These are phyloP conservation scores for Cordyceps sp. DNA, from an alignment of 2,329 filamentous ascomycete species.

Conservation along the genomic window DNA sequence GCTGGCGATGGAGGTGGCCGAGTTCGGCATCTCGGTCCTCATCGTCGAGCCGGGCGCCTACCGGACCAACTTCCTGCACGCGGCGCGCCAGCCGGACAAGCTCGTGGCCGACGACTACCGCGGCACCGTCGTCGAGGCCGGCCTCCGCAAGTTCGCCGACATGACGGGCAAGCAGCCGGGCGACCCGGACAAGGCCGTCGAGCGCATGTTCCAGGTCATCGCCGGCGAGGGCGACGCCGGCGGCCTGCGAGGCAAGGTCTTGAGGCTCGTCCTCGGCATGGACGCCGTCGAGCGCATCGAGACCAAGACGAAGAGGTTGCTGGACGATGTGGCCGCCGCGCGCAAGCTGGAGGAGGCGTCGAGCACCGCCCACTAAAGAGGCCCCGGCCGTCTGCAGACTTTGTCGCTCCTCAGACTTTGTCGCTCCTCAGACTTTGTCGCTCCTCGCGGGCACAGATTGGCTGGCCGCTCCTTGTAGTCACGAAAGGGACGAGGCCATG, in stretches of 20 bases:
- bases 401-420: too few species aligned
- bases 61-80: conserved; percentile 26
- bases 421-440: too few species aligned
- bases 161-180: conserved; percentile 18
- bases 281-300: conserved; percentile 11
- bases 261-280: conserved; percentile 16
- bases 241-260: conserved; percentile 11
- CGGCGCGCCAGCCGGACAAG: conserved; percentile 1
- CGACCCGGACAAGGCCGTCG: conserved; percentile 20
- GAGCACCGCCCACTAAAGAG: too few species aligned
- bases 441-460: too few species aligned
- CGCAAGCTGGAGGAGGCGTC: conserved; percentile 1
- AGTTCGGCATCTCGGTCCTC: conserved; percentile 24
- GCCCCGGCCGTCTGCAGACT: too few species aligned
- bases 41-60: conserved; percentile 33
- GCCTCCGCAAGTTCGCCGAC: background rate
- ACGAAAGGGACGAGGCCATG: too few species aligned
- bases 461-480: too few species aligned
- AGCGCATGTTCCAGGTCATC: conserved; percentile 20
- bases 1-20: conserved; percentile 23
- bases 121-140: conserved; percentile 8
- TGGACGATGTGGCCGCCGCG: background rate
- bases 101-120: conserved; percentile 11
- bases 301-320: conserved; percentile 3
- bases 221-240: conserved; percentile 12